These are phyloP conservation scores for Pestalotiopsis sp. DNA, from an alignment of 2,329 filamentous ascomycete genomes.

Conservation along the genomic window DNA sequence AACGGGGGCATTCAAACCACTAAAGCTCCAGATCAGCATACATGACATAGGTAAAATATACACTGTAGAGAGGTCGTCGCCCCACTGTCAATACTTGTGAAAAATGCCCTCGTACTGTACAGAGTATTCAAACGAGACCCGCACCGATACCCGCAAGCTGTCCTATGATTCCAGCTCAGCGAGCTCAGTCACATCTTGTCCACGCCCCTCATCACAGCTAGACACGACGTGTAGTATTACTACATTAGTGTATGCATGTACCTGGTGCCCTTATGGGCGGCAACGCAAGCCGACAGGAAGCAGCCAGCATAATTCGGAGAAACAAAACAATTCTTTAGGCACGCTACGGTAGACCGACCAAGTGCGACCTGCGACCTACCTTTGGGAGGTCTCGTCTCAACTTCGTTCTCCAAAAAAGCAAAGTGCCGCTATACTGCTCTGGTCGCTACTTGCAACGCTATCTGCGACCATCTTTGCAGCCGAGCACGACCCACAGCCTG, in stretches of 20 bases:
- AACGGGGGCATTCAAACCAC: too few relatives aligned
- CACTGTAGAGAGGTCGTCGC: too few relatives aligned
- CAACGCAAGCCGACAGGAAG: background rate
- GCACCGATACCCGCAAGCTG: too few relatives aligned
- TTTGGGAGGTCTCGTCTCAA: background rate
- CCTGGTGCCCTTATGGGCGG: background rate
- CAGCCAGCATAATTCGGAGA: background rate
- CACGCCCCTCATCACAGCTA: too few relatives aligned
- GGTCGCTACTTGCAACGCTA: background rate
- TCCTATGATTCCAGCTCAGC: too few relatives aligned
- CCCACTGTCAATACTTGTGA: too few relatives aligned
- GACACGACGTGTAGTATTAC: too few relatives aligned
- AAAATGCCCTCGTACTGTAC: too few relatives aligned
- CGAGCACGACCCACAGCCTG: background rate
- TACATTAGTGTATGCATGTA: background rate
- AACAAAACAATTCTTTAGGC: background rate
- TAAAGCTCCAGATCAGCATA: too few relatives aligned
- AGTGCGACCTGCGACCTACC: background rate
- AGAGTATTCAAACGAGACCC: too few relatives aligned
- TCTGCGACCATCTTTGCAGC: background rate
- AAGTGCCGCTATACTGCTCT: background rate
- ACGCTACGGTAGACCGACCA: background rate
- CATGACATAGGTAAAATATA: too few relatives aligned
- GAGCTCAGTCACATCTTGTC: too few relatives aligned
- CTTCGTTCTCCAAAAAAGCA: background rate